Conservation (phyloP, 169 alveolate species). For the Plasmodium inui region DNA sequence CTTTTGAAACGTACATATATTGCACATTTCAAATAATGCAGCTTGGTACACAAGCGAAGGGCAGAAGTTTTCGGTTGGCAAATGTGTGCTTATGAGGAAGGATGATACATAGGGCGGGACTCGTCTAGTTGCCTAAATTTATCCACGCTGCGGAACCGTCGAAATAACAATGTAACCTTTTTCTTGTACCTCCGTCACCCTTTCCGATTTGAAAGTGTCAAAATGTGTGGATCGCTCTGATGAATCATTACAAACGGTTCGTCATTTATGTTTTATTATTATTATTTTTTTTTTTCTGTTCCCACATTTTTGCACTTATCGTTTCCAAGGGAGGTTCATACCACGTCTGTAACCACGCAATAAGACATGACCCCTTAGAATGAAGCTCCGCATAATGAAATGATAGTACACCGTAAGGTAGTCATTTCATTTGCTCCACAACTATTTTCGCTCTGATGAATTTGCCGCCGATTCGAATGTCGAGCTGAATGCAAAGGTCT, state of each 20-base stretch:
- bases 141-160: not conserved
- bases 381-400: not conserved
- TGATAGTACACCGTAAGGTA: not conserved
- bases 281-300: not conserved
- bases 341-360: not conserved
- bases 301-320: not conserved
- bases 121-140: not conserved
- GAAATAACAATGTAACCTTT: not conserved
- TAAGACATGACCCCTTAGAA: not conserved
- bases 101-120: not conserved
- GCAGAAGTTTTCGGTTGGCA: not conserved
- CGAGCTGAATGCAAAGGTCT: not conserved
- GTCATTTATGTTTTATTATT: too few species aligned
- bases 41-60: not conserved
- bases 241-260: not conserved
- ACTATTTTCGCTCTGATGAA: not conserved
- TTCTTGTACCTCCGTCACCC: not conserved
- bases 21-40: slow-evolving; percentile 2
- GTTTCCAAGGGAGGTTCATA: not conserved
- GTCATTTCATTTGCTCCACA: not conserved
- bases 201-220: not conserved
- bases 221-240: not conserved
- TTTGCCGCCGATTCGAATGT: not conserved
- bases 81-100: not conserved
- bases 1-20: slow-evolving; percentile 4